Conservation (phyloP, 106 monocot species). For the Agapanthus africanus region DNA sequence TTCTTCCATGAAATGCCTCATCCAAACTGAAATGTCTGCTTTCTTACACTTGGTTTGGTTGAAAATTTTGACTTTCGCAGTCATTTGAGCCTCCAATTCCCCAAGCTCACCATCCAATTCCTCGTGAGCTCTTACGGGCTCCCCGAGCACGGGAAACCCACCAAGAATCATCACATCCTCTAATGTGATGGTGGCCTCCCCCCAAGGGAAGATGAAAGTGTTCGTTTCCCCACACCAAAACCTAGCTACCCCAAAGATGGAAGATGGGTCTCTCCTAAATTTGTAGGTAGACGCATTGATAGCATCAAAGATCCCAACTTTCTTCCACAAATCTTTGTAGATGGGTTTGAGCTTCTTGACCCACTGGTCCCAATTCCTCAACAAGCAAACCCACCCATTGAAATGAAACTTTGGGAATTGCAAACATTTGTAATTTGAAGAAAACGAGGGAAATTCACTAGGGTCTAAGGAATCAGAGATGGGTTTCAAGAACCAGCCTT, state of each 20-base stretch:
- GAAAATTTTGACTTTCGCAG: slow-evolving; percentile 31
- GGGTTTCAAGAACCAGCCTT: slow-evolving; percentile 40
- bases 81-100: slow-evolving; percentile 31
- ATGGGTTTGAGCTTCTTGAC: slow-evolving; percentile 42
- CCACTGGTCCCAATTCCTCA: slow-evolving; percentile 50
- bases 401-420: slow-evolving; percentile 25
- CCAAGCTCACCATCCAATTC: slow-evolving; percentile 21
- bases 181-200: slow-evolving; percentile 61
- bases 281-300: slow-evolving; percentile 44
- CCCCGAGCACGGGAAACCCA: slow-evolving; percentile 47
- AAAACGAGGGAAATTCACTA: not conserved
- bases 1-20: slow-evolving; percentile 44
- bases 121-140: slow-evolving; percentile 19
- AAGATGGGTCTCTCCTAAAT: slow-evolving; percentile 32
- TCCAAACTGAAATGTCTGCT: slow-evolving; percentile 50
- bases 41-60: slow-evolving; percentile 55
- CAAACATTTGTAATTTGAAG: slow-evolving; percentile 3
- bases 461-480: not conserved
- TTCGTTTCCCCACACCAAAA: slow-evolving; percentile 58
- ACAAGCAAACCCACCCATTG: slow-evolving; percentile 48
- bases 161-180: slow-evolving; percentile 65
- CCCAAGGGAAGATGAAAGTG: slow-evolving; percentile 78
- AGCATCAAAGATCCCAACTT: slow-evolving; percentile 51
- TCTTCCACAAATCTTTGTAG: slow-evolving; percentile 42
- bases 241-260: slow-evolving; percentile 24